phyloP scores from a whole-genome alignment of 2,329 filamentous ascomycete genomes.

The Zasmidium angulare region DNA sequence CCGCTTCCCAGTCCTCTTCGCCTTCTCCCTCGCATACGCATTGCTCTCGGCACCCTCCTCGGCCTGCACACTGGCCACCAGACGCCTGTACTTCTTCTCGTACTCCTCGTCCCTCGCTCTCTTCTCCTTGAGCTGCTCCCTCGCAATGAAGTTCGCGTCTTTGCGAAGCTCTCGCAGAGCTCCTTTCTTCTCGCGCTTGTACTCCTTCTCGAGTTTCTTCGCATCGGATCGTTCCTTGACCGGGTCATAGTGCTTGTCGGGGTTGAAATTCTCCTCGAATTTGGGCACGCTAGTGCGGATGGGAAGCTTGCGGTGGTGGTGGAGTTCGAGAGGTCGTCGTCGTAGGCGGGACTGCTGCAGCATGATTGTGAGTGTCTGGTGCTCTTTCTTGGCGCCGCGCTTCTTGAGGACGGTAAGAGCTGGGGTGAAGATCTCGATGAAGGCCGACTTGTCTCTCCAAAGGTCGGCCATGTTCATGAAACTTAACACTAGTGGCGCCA shows the following conservation, averaged over 20 bases:
- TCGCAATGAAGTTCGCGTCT: slow-evolving; percentile 89
- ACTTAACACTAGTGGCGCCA: slow-evolving; percentile 61
- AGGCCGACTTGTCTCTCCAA: slow-evolving; percentile 73
- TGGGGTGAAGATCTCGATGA: slow-evolving; percentile 75
- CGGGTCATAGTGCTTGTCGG: slow-evolving; percentile 94
- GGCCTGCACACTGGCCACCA: slow-evolving; percentile 86
- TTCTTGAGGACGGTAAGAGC: slow-evolving; percentile 34
- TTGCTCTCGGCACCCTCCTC: slow-evolving; percentile 21
- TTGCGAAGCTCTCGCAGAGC: slow-evolving; percentile 92
- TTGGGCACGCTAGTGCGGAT: slow-evolving; percentile 89
- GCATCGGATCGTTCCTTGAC: slow-evolving; percentile 85
- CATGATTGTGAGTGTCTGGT: slow-evolving; percentile 63
- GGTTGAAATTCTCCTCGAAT: slow-evolving; percentile 94
- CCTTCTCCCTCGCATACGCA: slow-evolving; percentile 21
- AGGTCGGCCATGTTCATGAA: slow-evolving; percentile 67
- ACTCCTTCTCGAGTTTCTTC: slow-evolving; percentile 81
- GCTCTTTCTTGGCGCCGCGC: slow-evolving; percentile 43
- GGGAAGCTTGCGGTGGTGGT: slow-evolving; percentile 82
- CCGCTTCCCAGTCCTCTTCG: slow-evolving; percentile 12
- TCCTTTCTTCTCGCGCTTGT: slow-evolving; percentile 93
- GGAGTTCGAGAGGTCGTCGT: slow-evolving; percentile 79
- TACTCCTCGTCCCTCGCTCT: slow-evolving; percentile 90
- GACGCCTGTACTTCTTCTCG: slow-evolving; percentile 90
- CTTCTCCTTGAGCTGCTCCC: slow-evolving; percentile 88
- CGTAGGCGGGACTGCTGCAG: slow-evolving; percentile 62